Base-by-base conservation (phyloP, 1,284 basidiomycete genomes). In the Ceratobasidium sp. region DNA sequence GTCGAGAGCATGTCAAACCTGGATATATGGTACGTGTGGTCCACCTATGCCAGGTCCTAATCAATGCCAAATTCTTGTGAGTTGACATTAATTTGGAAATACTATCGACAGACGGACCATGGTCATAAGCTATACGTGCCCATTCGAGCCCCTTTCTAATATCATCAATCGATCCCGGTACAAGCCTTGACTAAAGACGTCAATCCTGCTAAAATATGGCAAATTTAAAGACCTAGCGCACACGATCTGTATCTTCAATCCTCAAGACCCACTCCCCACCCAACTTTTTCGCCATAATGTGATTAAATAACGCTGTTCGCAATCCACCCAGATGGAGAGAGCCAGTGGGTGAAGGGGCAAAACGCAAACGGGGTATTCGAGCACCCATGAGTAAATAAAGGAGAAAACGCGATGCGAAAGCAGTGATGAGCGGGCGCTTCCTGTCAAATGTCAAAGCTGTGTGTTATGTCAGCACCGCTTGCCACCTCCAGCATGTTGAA, bases 341-440 rank as follows among this genome's bases (percentile, higher is more conserved):
- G 1, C 98, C 97, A 0, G 98, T 99, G 0, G 98, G 98, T 0
- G 97, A 98, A 0, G 98, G 97, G 0, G 97, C 97, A 81, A 99
- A 99, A 7, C 97, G 91, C 8, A 99, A 57, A n/a, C 52, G 55
- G 21, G 52, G 66, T 57, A 69, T 44, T 30, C 66, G 35, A 47
- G 38, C 38, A 41, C 55, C 57, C 21, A 26, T 26, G 35, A 54
- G 54, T 79, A 8, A 80, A 77, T 23, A 73, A 54, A 35, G 58
- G 46, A 1, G 66, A 61, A 1, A 47, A 62, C 28, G 44, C 7
- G 4, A 30, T 13, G 23, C 28, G 14, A 46, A 14, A 8, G 1
- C 8, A 23, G 18, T 21, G 58, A 2, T 21, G 21, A 28, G 49
- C 49, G 64, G 2, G 21, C n/a, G 49, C 35, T 55, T 69, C 44